Conservation (phyloP, 2,329 filamentous ascomycete genomes). For the Exophiala aquamarina region DNA sequence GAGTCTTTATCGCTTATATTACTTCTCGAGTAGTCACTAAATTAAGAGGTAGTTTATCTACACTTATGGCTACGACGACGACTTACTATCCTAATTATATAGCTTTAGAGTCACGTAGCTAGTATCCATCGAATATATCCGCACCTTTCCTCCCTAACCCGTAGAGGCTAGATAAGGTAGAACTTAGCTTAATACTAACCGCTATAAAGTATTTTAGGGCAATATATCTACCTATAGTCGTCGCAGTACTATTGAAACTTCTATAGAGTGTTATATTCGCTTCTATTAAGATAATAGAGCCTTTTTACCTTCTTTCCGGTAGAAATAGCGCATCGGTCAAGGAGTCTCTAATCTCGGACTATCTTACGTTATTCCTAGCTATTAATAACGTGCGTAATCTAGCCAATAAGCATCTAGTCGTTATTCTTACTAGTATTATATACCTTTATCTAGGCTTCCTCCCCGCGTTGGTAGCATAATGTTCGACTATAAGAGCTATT, state of each 20-base stretch:
- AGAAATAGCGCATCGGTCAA: constrained; percentile 11
- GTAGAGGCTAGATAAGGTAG: constrained; percentile 2
- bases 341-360: constrained; percentile 14
- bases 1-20: too few relatives aligned
- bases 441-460: constrained; percentile 7
- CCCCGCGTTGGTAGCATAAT: constrained; percentile 8
- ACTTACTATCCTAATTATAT: too few relatives aligned
- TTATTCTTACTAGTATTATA: constrained; percentile 8
- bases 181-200: constrained; percentile 2
- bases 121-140: too few relatives aligned
- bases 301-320: constrained; percentile 18
- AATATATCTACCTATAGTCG: constrained; percentile 16
- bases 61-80: too few relatives aligned
- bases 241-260: constrained; percentile 11
- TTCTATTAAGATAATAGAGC: constrained; percentile 18
- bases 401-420: constrained; percentile 9
- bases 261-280: constrained; percentile 16
- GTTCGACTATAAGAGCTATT: constrained; percentile 12
- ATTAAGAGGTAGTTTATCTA: too few relatives aligned
- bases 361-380: constrained; percentile 9
- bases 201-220: constrained; percentile 13
- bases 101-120: too few relatives aligned
- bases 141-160: not conserved
- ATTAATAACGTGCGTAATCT: constrained; percentile 1
- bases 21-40: too few relatives aligned